Conservation (phyloP, 2,329 filamentous ascomycete genomes). For the Colletotrichum tofieldiae region DNA sequence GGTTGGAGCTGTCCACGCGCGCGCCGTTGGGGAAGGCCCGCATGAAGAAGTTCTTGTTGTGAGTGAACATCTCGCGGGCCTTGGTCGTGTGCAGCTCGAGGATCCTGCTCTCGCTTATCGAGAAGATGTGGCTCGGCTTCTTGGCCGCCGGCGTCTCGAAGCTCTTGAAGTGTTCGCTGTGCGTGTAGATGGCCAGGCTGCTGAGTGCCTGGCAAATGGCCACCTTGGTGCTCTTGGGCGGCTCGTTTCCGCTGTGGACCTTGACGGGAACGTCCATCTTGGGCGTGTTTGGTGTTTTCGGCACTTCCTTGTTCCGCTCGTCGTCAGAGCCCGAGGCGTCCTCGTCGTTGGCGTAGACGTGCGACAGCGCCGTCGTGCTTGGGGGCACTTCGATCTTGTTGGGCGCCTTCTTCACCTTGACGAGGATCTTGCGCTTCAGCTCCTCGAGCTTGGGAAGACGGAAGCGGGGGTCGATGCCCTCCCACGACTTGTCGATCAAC, state of each 20-base stretch:
- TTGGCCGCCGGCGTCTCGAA: constrained; percentile 77
- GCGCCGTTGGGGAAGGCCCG: constrained; percentile 89
- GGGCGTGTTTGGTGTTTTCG: constrained; percentile 8
- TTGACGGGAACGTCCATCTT: constrained; percentile 14
- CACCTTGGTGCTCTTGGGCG: constrained; percentile 68
- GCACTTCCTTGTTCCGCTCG: constrained; percentile 49
- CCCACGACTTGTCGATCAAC: constrained; percentile 74
- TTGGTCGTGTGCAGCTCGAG: constrained; percentile 70
- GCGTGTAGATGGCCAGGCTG: constrained; percentile 86
- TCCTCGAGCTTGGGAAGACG: constrained; percentile 80
- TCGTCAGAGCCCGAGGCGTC: constrained; percentile 62
- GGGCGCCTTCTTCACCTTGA: constrained; percentile 81
- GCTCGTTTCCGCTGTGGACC: constrained; percentile 47
- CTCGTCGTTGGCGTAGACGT: constrained; percentile 53
- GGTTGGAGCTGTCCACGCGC: constrained; percentile 91
- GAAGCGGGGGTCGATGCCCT: constrained; percentile 66
- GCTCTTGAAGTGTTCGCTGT: constrained; percentile 84
- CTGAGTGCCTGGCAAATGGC: constrained; percentile 80
- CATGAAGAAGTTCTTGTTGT: constrained; percentile 92
- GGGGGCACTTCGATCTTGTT: constrained; percentile 50
- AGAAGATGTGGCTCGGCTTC: constrained; percentile 82
- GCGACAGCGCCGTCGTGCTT: constrained; percentile 53
- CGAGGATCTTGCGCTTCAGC: constrained; percentile 83
- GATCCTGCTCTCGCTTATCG: constrained; percentile 88
- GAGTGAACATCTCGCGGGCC: constrained; percentile 83